Evolutionary conservation across 805 yeast species (phyloP), one percentile per base, ranked within the genome.

Genomic region (Candida nanaspora): DNA sequence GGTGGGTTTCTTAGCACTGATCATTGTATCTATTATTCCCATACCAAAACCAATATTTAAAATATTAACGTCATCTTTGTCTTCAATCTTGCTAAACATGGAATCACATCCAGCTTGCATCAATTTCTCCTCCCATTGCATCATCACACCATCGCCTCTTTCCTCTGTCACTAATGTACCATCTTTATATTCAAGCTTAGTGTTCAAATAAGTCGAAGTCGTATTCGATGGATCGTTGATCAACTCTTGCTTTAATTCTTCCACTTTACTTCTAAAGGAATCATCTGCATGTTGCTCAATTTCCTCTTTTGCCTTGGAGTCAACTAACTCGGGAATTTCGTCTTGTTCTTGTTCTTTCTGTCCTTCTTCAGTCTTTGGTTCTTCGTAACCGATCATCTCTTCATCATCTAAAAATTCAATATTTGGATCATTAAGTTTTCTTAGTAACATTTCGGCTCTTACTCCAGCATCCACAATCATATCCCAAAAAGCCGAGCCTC

Each of bases 21-120:
- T 84, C 72, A 81, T 77, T 1, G 76, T 65, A 57, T 89, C 98
- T 40, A 89, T 88, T 40, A 89, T 91, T 2, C 98, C 98, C 96
- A 89, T 86, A 2, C 98, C 98, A 57, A 91, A 89, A 0, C 98
- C 98, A 31, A 89, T 85, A 53, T 89, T 89, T 29, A 91, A 65
- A 2, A 91, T 78, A 31, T 66, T 72, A 9, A 67, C 56, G 28
- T 69, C 66, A 1, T 57, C 57, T 2, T 55, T 59, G 23, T 50
- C 63, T 7, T 52, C 57, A 11, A 63, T 51, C 1, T 76, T 66
- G 37, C 66, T 66, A 56, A 82, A 80, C n/a, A 91, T 57, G 0
- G 91, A 66, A 27, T 83, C 79, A 41, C 94, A 82, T 1, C 95
- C 95, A 14, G 80, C 69, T 39, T 71, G 66, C 98, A 89, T 89